Evolutionary conservation across 306 rosid species (phyloP), one percentile per base, ranked within the genome.

Genomic region (Castanea crenata): DNA sequence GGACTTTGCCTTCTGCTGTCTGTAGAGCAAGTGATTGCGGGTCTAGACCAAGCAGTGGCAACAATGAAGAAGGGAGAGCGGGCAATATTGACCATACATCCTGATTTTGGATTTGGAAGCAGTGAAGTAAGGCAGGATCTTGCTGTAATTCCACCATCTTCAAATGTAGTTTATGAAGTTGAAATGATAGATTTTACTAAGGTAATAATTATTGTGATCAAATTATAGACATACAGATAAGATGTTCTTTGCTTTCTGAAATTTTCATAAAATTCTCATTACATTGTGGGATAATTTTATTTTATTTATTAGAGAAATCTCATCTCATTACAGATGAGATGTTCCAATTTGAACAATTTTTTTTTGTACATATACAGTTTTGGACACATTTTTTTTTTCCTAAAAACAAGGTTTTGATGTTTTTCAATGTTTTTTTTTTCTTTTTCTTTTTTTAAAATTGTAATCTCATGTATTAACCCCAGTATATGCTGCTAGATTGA

Each of bases 61-160:
- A 88, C 94, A 32, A 92, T 92, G 94, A 90, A 81, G 83, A 92
- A 88, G 85, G 89, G 92, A 15, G 97, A 92, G 83, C 84, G 58
- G 71, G 91, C 92, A 74, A 71, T 84, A 27, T 21, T 92, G 79
- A 84, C 74, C 20, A 84, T 92, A 87, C 91, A 92, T 70, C 88
- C 91, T 83, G 90, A 92, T 68, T 87, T 82, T 85, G 92, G 90
- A 76, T 90, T 87, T 84, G 91, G 94, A 87, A 76, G 80, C 73
- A 76, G 77, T 71, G 97, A 90, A 85, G 85, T 70, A 31, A 88
- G 77, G 70, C 73, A 63, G 69, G 92, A 90, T 78, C 76, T 82
- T 52, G 85, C 86, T 71, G 72, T 73, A 5, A 85, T 90, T 75
- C 92, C 89, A 34, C 88, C 90, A 16, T 72, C 78, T 73, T 88